phyloP scores from a whole-genome alignment of 768 basidiomycete species.

The Tremella mesenterica region DNA sequence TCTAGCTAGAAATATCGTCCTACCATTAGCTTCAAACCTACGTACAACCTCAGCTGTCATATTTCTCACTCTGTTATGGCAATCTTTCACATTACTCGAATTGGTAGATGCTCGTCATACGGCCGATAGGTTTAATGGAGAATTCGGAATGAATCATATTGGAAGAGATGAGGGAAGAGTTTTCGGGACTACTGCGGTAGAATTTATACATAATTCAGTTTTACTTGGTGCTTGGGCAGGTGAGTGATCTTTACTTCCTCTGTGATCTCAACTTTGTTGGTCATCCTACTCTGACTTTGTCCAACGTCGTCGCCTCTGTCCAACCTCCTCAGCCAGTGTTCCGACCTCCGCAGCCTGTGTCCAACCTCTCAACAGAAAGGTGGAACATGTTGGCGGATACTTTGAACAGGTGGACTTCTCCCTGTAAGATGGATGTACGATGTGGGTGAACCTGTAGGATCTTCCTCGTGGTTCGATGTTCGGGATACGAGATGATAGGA shows the following conservation, averaged over 20 bases:
- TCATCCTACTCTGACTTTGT: too few species aligned
- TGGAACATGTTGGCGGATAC: too few species aligned
- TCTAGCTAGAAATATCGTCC: neutral
- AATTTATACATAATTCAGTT: neutral
- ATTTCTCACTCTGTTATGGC: conserved; percentile 27
- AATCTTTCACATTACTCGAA: conserved; percentile 21
- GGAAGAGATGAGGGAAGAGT: neutral
- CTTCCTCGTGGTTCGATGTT: too few species aligned
- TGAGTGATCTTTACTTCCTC: neutral
- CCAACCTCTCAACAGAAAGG: too few species aligned
- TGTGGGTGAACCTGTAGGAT: too few species aligned
- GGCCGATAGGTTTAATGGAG: neutral
- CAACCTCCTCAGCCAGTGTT: too few species aligned
- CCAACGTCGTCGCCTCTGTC: too few species aligned
- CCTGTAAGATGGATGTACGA: too few species aligned
- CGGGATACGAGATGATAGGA: too few species aligned
- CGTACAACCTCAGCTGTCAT: conserved; percentile 13
- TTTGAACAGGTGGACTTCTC: too few species aligned
- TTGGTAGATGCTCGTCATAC: conserved; percentile 5
- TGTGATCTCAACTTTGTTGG: neutral
- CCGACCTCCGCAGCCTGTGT: too few species aligned
- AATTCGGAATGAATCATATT: neutral
- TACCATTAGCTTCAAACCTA: neutral
- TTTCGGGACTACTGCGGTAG: neutral
- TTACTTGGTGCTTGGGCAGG: neutral